Conservation (phyloP, 768 basidiomycete species). For the Trametes sanguinea region DNA sequence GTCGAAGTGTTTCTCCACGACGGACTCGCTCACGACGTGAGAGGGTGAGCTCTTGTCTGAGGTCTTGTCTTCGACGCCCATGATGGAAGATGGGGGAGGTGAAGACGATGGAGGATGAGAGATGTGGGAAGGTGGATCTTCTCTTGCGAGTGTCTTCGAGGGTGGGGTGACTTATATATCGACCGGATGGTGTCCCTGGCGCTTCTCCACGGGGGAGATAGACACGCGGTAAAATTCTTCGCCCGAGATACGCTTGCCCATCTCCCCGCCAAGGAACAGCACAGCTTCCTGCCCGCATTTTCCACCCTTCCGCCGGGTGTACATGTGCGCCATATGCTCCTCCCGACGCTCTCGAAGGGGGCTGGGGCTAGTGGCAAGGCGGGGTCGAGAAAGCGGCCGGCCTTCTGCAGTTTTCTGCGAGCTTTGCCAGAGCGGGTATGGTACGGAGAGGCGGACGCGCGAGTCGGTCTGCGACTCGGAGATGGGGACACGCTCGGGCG, state of each 20-base stretch:
- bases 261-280: neutral
- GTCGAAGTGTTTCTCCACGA: slow-evolving; percentile 17
- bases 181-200: slow-evolving; percentile 5
- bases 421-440: slow-evolving; percentile 1
- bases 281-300: slow-evolving; percentile 5
- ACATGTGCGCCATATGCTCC: neutral
- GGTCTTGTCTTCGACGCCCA: slow-evolving; percentile 20
- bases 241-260: slow-evolving; percentile 5
- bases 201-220: slow-evolving; percentile 6
- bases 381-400: neutral
- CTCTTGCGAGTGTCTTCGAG: neutral
- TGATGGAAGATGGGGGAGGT: neutral
- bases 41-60: slow-evolving; percentile 10
- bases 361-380: no score
- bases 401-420: neutral
- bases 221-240: neutral
- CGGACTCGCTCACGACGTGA: slow-evolving; percentile 9
- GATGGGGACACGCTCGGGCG: neutral
- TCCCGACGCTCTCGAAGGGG: no score
- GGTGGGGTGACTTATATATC: slow-evolving; percentile 13
- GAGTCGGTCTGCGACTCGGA: neutral
- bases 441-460: neutral
- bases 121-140: slow-evolving; percentile 6
- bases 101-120: slow-evolving; percentile 9
- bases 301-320: neutral